phyloP scores from a whole-genome alignment of 257 asterid species.

The Capsicum baccatum region DNA sequence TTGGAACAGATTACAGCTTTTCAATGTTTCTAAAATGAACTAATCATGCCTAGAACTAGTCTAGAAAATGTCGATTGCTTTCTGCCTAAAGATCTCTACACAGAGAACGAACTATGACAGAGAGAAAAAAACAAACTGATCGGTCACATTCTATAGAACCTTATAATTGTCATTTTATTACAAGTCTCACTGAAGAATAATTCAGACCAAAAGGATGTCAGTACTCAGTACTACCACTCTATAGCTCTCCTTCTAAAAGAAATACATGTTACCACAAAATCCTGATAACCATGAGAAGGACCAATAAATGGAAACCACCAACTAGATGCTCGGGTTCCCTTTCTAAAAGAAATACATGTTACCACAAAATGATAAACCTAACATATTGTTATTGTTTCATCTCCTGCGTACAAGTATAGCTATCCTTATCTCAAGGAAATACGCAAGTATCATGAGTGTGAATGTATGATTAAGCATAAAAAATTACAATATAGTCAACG shows the following conservation, averaged over 20 bases:
- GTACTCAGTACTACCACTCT: not conserved
- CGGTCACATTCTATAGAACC: not conserved
- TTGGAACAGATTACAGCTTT: not conserved
- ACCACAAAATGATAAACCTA: not conserved
- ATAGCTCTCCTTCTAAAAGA: not conserved
- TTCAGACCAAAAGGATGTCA: not conserved
- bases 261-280: not conserved
- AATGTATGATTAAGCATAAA: not conserved
- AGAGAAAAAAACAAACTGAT: not conserved
- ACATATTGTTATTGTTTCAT: not conserved
- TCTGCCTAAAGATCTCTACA: not conserved
- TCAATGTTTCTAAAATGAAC: not conserved
- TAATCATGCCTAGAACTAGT: not conserved
- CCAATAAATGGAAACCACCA: not conserved
- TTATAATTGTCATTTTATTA: not conserved
- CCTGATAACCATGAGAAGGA: not conserved
- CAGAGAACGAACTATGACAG: not conserved
- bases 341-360: not conserved
- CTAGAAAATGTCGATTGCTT: not conserved
- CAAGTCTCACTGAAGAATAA: not conserved
- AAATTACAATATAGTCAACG: not conserved
- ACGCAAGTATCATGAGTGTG: not conserved
- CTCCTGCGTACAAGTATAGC: not conserved
- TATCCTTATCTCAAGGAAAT: not conserved
- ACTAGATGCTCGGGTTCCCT: slow-evolving; percentile 2